These are phyloP conservation scores for Yamadazyma diospyri DNA, from an alignment of 1,139 yeast genomes.

Conservation along the genomic window DNA sequence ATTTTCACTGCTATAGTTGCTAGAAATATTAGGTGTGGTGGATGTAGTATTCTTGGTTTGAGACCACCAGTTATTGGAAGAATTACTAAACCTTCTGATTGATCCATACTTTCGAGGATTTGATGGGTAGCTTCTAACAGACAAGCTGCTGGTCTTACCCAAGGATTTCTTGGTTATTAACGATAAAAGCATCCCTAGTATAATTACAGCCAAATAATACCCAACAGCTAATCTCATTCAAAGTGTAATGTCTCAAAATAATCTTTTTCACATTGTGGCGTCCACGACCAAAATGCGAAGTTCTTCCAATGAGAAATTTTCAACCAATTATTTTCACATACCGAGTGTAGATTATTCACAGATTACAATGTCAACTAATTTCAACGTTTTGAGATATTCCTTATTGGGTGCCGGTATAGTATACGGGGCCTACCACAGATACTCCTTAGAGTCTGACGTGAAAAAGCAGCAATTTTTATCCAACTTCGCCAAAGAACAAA, in stretches of 20 bases:
- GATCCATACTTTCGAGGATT: conserved; percentile 5
- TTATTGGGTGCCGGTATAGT: conserved; percentile 85
- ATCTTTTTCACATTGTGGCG: too few species aligned
- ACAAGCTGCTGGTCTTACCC: too few species aligned
- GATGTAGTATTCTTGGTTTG: conserved; percentile 12
- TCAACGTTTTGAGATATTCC: conserved; percentile 86
- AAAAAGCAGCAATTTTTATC: conserved; percentile 53
- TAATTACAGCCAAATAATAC: conserved; percentile 17
- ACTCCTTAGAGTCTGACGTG: conserved; percentile 60
- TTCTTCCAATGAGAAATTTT: too few species aligned
- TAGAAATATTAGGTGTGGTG: conserved; percentile 15
- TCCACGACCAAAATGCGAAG: too few species aligned
- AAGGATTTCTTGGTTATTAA: conserved; percentile 22
- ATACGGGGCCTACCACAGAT: conserved; percentile 87
- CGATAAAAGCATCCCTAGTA: conserved; percentile 31
- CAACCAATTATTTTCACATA: conserved; percentile 6
- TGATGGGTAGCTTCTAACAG: too few species aligned
- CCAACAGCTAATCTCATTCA: conserved; percentile 1
- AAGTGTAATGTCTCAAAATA: too few species aligned
- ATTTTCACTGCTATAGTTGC: conserved; percentile 13
- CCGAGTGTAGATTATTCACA: not conserved
- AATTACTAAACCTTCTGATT: conserved; percentile 9
- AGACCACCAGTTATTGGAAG: conserved; percentile 12
- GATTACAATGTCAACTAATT: conserved; percentile 19
- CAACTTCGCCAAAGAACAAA: conserved; percentile 64